phyloP scores from a whole-genome alignment of 2,329 filamentous ascomycete genomes.

The Fusarium oligoseptatum region DNA sequence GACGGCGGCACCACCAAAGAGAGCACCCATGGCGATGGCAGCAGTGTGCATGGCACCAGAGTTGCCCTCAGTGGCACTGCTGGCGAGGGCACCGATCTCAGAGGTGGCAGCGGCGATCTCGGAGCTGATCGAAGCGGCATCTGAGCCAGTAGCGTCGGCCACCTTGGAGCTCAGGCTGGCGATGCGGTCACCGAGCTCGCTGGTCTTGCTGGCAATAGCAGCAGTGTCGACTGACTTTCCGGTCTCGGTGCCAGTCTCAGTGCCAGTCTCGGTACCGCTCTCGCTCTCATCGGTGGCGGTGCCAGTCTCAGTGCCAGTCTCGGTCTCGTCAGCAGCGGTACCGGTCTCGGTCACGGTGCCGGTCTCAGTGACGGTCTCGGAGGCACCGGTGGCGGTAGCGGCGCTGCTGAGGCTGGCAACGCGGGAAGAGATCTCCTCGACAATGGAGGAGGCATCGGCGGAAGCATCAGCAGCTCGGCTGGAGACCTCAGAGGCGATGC shows the following conservation, averaged over 20 bases:
- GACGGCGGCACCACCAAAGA: constrained; percentile 62
- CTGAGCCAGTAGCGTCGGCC: constrained; percentile 40
- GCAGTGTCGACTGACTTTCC: background rate
- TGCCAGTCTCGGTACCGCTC: constrained; percentile 27
- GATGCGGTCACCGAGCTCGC: constrained; percentile 22
- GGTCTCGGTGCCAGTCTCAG: constrained; percentile 11
- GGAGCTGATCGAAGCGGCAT: constrained; percentile 30
- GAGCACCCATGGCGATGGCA: constrained; percentile 60
- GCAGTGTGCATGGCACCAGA: constrained; percentile 56
- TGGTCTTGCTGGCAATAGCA: constrained; percentile 36
- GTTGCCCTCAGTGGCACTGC: constrained; percentile 38
- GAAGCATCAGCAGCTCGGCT: constrained; percentile 20
- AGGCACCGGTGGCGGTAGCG: constrained; percentile 8
- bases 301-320: constrained; percentile 23
- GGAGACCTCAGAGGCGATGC: constrained; percentile 16
- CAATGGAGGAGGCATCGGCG: constrained; percentile 28
- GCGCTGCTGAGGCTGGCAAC: constrained; percentile 4
- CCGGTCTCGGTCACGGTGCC: constrained; percentile 12
- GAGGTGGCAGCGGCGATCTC: constrained; percentile 36
- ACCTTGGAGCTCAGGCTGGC: constrained; percentile 46
- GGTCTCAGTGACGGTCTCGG: constrained; percentile 15
- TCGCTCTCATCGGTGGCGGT: constrained; percentile 30
- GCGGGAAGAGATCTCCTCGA: background rate
- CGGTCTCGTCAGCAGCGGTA: constrained; percentile 26
- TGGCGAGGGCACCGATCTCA: constrained; percentile 22